Conservation (phyloP, 108 stramenopile genomes). For the Halocafeteria seosinensis region DNA sequence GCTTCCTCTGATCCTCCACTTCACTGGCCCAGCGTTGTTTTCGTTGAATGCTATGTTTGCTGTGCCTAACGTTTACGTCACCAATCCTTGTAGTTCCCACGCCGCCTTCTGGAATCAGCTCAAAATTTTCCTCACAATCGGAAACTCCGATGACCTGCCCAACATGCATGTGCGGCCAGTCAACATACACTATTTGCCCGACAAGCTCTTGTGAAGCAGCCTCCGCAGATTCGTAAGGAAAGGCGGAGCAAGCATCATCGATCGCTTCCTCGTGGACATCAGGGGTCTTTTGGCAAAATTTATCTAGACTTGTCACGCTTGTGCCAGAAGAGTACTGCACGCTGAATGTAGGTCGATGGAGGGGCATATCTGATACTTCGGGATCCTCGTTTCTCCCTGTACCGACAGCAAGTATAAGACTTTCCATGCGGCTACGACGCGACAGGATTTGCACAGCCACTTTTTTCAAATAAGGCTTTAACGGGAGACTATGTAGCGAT, state of each 20-base stretch:
- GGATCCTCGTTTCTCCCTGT: too few relatives aligned
- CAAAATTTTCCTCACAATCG: too few relatives aligned
- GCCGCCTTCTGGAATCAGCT: too few relatives aligned
- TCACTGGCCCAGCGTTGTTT: too few relatives aligned
- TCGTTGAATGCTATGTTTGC: too few relatives aligned
- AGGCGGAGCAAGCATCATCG: not conserved
- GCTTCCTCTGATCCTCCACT: too few relatives aligned
- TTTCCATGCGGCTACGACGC: constrained; percentile 28
- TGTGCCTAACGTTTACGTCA: too few relatives aligned
- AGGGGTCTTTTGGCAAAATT: too few relatives aligned
- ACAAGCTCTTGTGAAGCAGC: not conserved
- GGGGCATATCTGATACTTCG: too few relatives aligned
- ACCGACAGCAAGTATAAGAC: constrained; percentile 39
- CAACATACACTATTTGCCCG: not conserved
- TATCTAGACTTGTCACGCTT: too few relatives aligned
- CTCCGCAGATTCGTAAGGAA: not conserved
- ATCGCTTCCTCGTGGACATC: too few relatives aligned
- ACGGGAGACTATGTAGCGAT: constrained; percentile 64
- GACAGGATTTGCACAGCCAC: constrained; percentile 46
- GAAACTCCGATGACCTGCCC: not conserved
- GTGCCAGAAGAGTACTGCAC: constrained; percentile 47
- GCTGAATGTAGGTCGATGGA: constrained; percentile 62
- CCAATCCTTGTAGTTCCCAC: too few relatives aligned
- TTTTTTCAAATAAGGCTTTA: constrained; percentile 13
- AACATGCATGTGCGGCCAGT: not conserved